Evolutionary conservation across 108 stramenopile genomes (phyloP).

Genomic region (Schizochytrium sp.): DNA sequence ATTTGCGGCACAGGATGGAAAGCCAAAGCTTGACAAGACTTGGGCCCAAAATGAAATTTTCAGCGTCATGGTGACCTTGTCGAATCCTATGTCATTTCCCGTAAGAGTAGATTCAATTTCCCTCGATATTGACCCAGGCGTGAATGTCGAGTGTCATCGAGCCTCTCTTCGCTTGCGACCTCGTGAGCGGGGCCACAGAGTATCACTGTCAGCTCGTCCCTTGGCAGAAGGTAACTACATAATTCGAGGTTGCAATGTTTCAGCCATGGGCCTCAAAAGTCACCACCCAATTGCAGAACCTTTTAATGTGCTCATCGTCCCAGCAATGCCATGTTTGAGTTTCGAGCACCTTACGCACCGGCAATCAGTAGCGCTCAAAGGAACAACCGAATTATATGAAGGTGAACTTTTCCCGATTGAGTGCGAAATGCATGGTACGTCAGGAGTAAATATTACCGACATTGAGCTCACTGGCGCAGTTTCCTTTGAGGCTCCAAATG

Average conservation of each 20-base stretch:
- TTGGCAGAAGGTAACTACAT: not conserved
- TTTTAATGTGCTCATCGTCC: slow-evolving; percentile 37
- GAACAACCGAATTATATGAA: slow-evolving; percentile 18
- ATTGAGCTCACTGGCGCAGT: slow-evolving; percentile 43
- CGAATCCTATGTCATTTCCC: slow-evolving; percentile 26
- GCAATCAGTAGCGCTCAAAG: not conserved
- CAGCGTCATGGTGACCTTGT: slow-evolving; percentile 25
- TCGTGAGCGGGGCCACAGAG: not conserved
- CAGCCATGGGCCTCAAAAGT: slow-evolving; percentile 37
- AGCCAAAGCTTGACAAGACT: slow-evolving; percentile 20
- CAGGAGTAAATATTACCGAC: slow-evolving; percentile 11
- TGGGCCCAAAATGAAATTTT: slow-evolving; percentile 44
- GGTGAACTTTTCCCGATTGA: slow-evolving; percentile 25
- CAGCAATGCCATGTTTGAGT: not conserved
- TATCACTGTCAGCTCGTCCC: slow-evolving; percentile 46
- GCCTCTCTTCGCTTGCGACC: not conserved
- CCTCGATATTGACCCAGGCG: not conserved
- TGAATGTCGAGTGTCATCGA: slow-evolving; percentile 50
- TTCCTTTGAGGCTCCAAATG: slow-evolving; percentile 17
- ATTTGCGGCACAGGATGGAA: not conserved
- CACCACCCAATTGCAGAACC: slow-evolving; percentile 41
- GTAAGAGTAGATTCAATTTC: slow-evolving; percentile 9
- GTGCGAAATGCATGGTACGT: slow-evolving; percentile 34
- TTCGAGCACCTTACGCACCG: slow-evolving; percentile 34
- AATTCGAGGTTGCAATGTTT: slow-evolving; percentile 33